Conservation (phyloP, 805 yeast species). For the Candida nonsorbophila region DNA sequence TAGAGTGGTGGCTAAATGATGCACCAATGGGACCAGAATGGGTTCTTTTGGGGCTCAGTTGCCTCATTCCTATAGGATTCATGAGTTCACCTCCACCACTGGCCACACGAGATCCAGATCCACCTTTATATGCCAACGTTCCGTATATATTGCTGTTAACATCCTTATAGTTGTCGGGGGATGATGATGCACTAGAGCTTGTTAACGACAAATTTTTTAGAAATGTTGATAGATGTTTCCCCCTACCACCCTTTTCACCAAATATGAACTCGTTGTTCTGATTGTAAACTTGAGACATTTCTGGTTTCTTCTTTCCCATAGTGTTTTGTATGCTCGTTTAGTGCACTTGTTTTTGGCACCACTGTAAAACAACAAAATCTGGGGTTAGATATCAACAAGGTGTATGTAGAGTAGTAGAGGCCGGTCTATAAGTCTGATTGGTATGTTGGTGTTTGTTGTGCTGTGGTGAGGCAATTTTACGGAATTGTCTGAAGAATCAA, state of each 20-base stretch:
- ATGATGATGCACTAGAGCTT: constrained; percentile 12
- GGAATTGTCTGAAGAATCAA: no score
- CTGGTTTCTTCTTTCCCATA: constrained; percentile 40
- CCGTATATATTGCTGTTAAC: constrained; percentile 37
- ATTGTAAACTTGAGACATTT: constrained; percentile 40
- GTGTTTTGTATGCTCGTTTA: constrained; percentile 3
- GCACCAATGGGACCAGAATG: constrained; percentile 7
- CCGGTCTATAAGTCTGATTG: no score
- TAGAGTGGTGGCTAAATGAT: constrained; percentile 3
- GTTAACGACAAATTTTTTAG: constrained; percentile 40
- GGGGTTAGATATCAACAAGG: no score
- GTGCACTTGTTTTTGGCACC: no score
- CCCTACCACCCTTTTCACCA: constrained; percentile 65
- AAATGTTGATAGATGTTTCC: constrained; percentile 51
- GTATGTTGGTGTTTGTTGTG: no score
- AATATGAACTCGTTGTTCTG: constrained; percentile 55
- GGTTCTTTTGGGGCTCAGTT: constrained; percentile 6
- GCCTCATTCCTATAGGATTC: no score
- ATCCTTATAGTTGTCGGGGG: constrained; percentile 16
- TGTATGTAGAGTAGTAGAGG: no score
- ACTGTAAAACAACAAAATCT: no score
- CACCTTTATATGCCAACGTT: constrained; percentile 19
- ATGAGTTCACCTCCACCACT: no score
- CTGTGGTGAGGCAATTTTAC: no score
- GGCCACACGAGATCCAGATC: constrained; percentile 3